A percentile compares a stretch with the other conserved stretches of the same genome.
Conservation (phyloP, 495 filamentous ascomycete genomes). For the Penicillium cataractarum region DNA sequence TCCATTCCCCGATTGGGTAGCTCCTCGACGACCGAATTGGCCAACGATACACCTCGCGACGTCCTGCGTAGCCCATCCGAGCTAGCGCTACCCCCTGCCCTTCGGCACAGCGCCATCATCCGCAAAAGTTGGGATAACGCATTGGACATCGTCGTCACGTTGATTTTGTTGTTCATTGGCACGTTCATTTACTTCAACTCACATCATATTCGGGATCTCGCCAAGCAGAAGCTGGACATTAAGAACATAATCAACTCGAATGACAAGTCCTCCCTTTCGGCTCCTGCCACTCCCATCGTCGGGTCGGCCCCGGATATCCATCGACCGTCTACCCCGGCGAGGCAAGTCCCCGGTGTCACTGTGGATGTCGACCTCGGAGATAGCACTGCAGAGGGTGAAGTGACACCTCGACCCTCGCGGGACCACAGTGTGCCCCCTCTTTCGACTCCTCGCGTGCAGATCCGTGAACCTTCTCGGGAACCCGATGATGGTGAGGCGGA, state of each 20-base stretch:
- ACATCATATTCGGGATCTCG: constrained; percentile 49
- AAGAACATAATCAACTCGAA: constrained; percentile 54
- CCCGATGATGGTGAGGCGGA: constrained; percentile 45
- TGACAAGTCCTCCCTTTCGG: constrained; percentile 45
- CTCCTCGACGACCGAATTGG: constrained; percentile 32
- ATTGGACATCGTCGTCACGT: constrained; percentile 53
- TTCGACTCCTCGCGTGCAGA: constrained; percentile 41
- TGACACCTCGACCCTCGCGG: constrained; percentile 32
- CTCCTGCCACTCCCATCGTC: constrained; percentile 48
- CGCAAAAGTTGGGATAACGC: constrained; percentile 57
- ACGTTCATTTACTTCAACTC: constrained; percentile 57
- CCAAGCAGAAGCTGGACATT: constrained; percentile 56
- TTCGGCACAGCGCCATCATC: constrained; percentile 56
- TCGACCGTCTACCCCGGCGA: constrained; percentile 27
- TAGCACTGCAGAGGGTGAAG: constrained; percentile 25
- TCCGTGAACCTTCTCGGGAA: constrained; percentile 48
- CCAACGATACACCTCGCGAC: constrained; percentile 49
- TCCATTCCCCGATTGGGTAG: constrained; percentile 43
- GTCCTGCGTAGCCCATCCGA: constrained; percentile 44
- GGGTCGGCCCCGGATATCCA: constrained; percentile 34
- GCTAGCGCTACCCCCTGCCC: constrained; percentile 47
- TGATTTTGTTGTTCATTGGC: constrained; percentile 47
- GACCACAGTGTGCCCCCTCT: constrained; percentile 24
- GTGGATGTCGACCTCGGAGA: constrained; percentile 39
- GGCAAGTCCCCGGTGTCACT: constrained; percentile 35